Evolutionary conservation across 805 yeast genomes (phyloP), one percentile per base, ranked within the genome.

Genomic region (Starmera dryadoides): DNA sequence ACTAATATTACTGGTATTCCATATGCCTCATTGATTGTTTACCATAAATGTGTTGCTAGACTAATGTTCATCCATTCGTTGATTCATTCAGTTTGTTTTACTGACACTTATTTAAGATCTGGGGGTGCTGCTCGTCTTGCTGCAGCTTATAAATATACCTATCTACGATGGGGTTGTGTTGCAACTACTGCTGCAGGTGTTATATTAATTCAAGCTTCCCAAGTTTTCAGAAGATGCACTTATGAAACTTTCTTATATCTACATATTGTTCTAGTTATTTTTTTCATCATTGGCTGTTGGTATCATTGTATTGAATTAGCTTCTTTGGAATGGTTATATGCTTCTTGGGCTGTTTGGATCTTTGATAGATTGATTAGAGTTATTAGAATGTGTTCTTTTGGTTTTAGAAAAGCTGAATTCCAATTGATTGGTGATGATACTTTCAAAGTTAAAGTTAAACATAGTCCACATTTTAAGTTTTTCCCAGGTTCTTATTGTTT

Each of bases 31-130:
- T 80, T 84, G 60, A 70, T 81, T 44, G 60, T 69, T 30, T 73
- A 75, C 52, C 96, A 86, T 59, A 79, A 75, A 56, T 79, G 81
- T 79, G 59, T 68, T 18, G 75, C 79, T 3, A 57, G 82, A 40
- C 49, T 68, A 1, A 59, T 66, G 48, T 12, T 20, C 20, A 9
- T 32, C n/a, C 25, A 20, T 32, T 21, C 34, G 5, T 10, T 32
- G 34, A 32, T 32, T 4, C 34, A 32, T 18, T 18, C 22, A 11
- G 14, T 12, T 20, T 32, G 34, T 32, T 32, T 18, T 12, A 32
- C 34, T 6, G 25, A 32, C 8, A 14, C 52, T 38, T 32, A 32
- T n/a, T 9, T 29, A 1, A 22, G 23, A 4, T 35, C 43, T 3
- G 39, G 50, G 35, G 11, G 15, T 17, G 14, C 19, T 8, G 34